Evolutionary conservation across 352 stramenopile genomes (phyloP), one percentile per base, ranked within the genome.

Genomic region (Phytophthora crassamura): DNA sequence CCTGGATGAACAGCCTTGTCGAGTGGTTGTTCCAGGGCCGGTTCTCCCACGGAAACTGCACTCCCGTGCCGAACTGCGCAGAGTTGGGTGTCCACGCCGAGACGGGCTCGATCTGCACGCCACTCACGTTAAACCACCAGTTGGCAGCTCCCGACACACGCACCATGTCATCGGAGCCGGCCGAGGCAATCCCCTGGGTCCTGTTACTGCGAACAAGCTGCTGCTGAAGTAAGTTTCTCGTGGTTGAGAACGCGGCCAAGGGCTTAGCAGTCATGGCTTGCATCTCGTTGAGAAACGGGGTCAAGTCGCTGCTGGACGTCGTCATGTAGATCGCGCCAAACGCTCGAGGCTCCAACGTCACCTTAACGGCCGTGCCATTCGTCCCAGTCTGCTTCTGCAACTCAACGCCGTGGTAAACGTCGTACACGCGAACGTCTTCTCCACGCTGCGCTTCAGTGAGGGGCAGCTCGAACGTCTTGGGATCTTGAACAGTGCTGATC

Each of bases 1-100:
- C 82, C 16, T 82, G 76, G 38, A 96, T 57, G 18, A 77, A 66
- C 18, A 96, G 72, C 4, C 71, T 51, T 15, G 75, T 73, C 12
- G 79, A 88, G 60, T 95, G 86, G 46, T 91, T 91, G 48, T 89
- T 92, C 74, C 78, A 90, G n/a, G 88, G 86, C 2, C 84, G 80
- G 15, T 75, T 46, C 42, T 96, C 86, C 86, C 88, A 95, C 7
- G 86, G 86, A 49, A 95, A 96, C 59, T 95, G 88, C 43, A 96
- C 87, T 12, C 87, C 88, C 0, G 75, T 79, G 22, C 87, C 87
- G 30, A 82, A 91, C 18, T 84, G 45, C 25, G 56, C 50, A 35
- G 69, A 80, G 15, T 72, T 84, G 2, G 87, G 87, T 0, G 86
- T 95, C 87, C 85, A 94, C 28, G 65, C 63, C 3, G 56, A 50